Base-by-base conservation (phyloP, 371 early-diverging fungal species). In the Mucor plumbeus region DNA sequence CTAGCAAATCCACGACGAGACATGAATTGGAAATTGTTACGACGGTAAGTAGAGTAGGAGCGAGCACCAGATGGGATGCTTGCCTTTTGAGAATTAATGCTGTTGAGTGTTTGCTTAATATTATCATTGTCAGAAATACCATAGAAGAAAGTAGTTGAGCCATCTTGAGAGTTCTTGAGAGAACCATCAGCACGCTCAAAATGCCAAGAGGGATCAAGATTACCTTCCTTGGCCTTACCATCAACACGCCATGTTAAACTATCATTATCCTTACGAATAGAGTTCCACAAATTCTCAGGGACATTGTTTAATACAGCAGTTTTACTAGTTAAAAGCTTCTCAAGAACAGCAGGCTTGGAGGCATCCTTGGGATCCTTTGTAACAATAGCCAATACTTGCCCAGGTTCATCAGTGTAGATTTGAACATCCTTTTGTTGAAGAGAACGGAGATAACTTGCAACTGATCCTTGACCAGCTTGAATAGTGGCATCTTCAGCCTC, bases 121-220 rank as follows among this genome's bases (percentile, higher is more conserved):
- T 85, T 82, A 10, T 90, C 87, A 56, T 93, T 84, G 72, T 93
- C 88, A 15, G 90, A 83, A 57, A 96, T 80, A 31, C 97, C 97
- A 74, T 94, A 94, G 89, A 96, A 98, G 84, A 96, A 97, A 68
- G 96, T 82, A 17, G 91, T 90, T 67, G 86, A 82, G 55, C 87
- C 89, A 75, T 86, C 87, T 43, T 81, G 77, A 1, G 81, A 66
- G 62, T 81, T 85, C 48, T 75, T 80, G 70, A 88, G 89, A 67
- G 92, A 92, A 19, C 97, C 97, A 60, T 96, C 94, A 17, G 95
- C 92, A 66, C 95, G 90, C 69, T 96, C 95, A 85, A 97, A 98
- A 75, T 94, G 94, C 97, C 97, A 98, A 26, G 83, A 75, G 7
- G 68, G 77, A 43, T 83, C 83, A 56, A 87, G 71, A 58, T 77